Base-by-base conservation (phyloP, 805 yeast genomes). In the Candida sakaeoensis region DNA sequence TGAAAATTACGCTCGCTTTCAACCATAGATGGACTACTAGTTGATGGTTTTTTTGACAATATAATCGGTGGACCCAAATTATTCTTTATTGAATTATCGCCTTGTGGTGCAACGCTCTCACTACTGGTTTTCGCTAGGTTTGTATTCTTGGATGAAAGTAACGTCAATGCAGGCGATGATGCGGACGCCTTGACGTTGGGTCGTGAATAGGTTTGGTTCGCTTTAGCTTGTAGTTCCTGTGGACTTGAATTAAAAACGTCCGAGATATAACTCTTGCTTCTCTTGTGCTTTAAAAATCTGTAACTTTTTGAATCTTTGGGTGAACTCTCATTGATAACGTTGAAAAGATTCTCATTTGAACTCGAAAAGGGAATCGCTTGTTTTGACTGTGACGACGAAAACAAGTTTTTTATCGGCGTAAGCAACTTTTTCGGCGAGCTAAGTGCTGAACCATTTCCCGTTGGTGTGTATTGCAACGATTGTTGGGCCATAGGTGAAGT, bases 341-440 rank as follows among this genome's bases (percentile, higher is more conserved):
- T 31, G 6, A 16, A 37, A 14, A 33, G 12, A 17, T n/a, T 30
- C 3, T 33, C 36, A 36, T 26, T 33, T 3, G 43, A 40, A 18
- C 10, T 29, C 7, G 43, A 28, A 8, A 14, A 14, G 4, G 30
- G 24, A 3, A 24, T 17, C 7, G 37, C 22, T 21, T 36, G 21
- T 36, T 36, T 30, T n/a, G 36, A 19, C 15, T 37, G 40, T n/a
- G 42, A 36, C 14, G 39, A 35, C 42, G 48, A 51, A 48, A 62
- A 65, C 39, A 60, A 34, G 42, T 63, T 61, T 44, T 55, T 58
- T 13, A 65, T 64, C 2, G 71, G 71, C 1, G 65, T 57, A 23
- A 65, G 48, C 23, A 65, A 49, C 46, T 65, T 65, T 45, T 65
- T 64, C 19, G 71, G 71, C 5, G 69, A 58, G 14, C 51, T 50